Evolutionary conservation across 2,329 filamentous ascomycete species (phyloP), one percentile per base, ranked within the genome.

Genomic region (Dactylellina sp.): DNA sequence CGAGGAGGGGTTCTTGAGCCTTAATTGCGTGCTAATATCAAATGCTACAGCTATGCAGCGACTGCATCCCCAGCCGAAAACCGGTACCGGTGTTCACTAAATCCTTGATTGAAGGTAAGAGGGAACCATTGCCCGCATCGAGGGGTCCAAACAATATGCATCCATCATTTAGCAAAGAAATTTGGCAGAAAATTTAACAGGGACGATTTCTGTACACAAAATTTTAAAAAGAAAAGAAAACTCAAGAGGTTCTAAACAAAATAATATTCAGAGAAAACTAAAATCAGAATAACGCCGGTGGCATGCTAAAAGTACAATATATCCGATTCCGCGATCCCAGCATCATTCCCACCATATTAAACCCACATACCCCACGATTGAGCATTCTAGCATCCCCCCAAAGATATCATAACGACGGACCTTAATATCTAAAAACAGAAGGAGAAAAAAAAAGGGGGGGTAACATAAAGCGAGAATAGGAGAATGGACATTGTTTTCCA

Each of bases 271-370:
- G 18, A 9, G 20, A 16, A 47, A 50, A 52, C n/a, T 22, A 28
- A 11, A 53, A 70, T 28, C 16, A 49, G 11, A 28, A 39, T 32
- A 72, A 64, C 52, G 50, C 59, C 66, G 7, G 22, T 63, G 44
- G 53, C 66, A 72, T 72, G 66, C 66, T 72, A 72, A 72, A 72
- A 64, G 60, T 72, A 72, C 66, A 72, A 49, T 42, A 3, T 40
- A 40, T 40, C 37, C 49, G 9, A 32, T 32, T 32, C 28, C 9
- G 28, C 28, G 5, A 42, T 18, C 12, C 11, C 14, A n/a, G 12
- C 39, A 4, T 42, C 39, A 5, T 6, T 18, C 6, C 4, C 39
- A 42, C 6, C 39, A 16, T 42, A n/a, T 42, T 42, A n/a, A 42
- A 42, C 39, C 52, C n/a, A n/a, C n/a, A n/a, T n/a, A n/a, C n/a